Evolutionary conservation across 441 rosid species (phyloP), one percentile per base, ranked within the genome.

Genomic region (Hura crepitans): DNA sequence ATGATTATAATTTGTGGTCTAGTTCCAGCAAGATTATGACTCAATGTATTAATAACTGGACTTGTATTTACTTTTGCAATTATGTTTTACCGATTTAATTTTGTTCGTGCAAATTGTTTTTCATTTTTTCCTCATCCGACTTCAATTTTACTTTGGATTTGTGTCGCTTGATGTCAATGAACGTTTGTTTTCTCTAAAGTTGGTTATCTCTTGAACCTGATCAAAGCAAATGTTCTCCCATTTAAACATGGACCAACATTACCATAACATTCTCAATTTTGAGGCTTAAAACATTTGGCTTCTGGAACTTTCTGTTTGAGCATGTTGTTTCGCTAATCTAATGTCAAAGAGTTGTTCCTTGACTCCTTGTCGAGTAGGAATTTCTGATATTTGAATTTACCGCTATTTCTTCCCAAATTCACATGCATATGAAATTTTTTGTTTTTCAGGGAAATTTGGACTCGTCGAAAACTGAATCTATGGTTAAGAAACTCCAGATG

Each of bases 401-500:
- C 10, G 30, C 10, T 37, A 11, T 46, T 25, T 72, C 33, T 33
- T 22, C 3, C 5, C 64, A 18, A 42, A 22, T 15, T 60, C 25
- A 54, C 22, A 0, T 22, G 11, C 11, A 8, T 13, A 0, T 20
- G 11, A 45, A 27, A 17, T 72, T 30, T n/a, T 57, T 65, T 20
- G 27, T 71, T 63, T 57, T 66, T 50, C 83, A 95, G 99, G 97
- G 99, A 79, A 78, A 87, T 45, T 74, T 95, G 39, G 95, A 92
- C 76, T 82, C 87, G 61, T 90, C 99, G 0, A 88, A 89, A 79
- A 91, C 98, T 2, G 99, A 95, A 77, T 79, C 86, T 62, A 79
- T 87, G 84, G 98, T 92, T 81, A 95, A 95, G 85, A 92, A 92
- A 74, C 86, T 95, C 60, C 99, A 95, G 81, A 90, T 82, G 88